Evolutionary conservation across 352 stramenopile species (phyloP).

Genomic region (Thalassiosira hispida): DNA sequence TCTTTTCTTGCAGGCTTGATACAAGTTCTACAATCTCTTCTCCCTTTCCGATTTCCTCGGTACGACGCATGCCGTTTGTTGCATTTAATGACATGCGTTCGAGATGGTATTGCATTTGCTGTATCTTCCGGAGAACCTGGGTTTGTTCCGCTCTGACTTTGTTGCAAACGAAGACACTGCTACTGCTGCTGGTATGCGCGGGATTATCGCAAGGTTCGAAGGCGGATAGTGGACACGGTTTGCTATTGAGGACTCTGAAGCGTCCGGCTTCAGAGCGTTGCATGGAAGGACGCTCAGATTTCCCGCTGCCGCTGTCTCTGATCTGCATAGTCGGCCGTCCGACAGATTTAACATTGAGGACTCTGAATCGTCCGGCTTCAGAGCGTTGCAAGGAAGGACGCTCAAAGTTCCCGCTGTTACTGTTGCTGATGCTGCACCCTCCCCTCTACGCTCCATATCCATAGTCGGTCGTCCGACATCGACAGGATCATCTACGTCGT

Average conservation of each 20-base stretch:
- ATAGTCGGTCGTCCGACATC: too few relatives aligned
- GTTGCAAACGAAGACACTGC: background rate
- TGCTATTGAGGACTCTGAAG: background rate
- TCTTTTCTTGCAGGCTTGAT: background rate
- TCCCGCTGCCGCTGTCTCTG: constrained; percentile 74
- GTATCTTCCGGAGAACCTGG: background rate
- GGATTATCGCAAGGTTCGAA: background rate
- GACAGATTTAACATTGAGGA: background rate
- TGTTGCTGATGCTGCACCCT: too few relatives aligned
- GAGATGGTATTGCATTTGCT: background rate
- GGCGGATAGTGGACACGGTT: background rate
- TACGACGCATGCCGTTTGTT: background rate
- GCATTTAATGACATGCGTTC: background rate
- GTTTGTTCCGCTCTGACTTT: background rate
- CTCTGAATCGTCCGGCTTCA: background rate
- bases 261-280: background rate
- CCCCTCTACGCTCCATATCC: too few relatives aligned
- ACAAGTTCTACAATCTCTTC: background rate
- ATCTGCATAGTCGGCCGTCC: too few relatives aligned
- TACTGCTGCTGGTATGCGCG: background rate
- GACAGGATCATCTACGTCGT: too few relatives aligned
- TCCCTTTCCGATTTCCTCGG: background rate
- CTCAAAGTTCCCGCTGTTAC: background rate
- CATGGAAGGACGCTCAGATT: background rate
- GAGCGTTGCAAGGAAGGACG: background rate